These are phyloP conservation scores for Penicillium samsonianum DNA, from an alignment of 495 filamentous ascomycete genomes.

Conservation along the genomic window DNA sequence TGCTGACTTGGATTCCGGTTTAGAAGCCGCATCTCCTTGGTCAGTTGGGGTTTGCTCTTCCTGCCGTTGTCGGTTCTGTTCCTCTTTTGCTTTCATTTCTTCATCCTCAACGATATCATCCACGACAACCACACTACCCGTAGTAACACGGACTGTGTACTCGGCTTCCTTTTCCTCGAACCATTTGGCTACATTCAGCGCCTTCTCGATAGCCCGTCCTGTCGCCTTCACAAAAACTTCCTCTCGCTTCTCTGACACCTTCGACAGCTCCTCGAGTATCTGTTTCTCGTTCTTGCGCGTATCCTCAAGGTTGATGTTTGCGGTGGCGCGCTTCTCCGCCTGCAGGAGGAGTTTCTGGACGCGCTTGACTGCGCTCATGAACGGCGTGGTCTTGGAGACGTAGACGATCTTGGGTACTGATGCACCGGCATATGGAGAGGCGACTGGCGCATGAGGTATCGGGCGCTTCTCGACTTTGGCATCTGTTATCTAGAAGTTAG, in stretches of 20 bases:
- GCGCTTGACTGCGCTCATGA: conserved; percentile 81
- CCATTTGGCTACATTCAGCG: conserved; percentile 61
- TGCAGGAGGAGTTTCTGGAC: conserved; percentile 69
- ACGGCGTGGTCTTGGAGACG: conserved; percentile 70
- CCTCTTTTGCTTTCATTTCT: conserved; percentile 26
- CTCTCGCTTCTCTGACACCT: conserved; percentile 46
- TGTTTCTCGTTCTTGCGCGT: conserved; percentile 44
- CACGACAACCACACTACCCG: conserved; percentile 65
- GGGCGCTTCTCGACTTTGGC: conserved; percentile 64
- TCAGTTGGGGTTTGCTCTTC: conserved; percentile 17
- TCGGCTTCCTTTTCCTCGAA: conserved; percentile 60
- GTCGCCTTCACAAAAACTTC: conserved; percentile 77
- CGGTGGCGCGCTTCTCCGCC: conserved; percentile 60
- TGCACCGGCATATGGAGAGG: conserved; percentile 55
- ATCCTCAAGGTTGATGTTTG: conserved; percentile 38
- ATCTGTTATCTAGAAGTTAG: conserved; percentile 26
- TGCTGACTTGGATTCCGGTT: conserved; percentile 21
- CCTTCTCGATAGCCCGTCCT: conserved; percentile 75
- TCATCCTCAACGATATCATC: conserved; percentile 65
- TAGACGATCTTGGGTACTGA: conserved; percentile 69
- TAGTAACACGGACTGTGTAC: conserved; percentile 57
- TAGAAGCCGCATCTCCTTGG: conserved; percentile 1
- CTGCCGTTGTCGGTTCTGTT: conserved; percentile 27
- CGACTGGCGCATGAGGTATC: conserved; percentile 66
- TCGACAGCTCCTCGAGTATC: conserved; percentile 40